Conservation (phyloP, 2,329 filamentous ascomycete genomes). For the Penicillium sp. region DNA sequence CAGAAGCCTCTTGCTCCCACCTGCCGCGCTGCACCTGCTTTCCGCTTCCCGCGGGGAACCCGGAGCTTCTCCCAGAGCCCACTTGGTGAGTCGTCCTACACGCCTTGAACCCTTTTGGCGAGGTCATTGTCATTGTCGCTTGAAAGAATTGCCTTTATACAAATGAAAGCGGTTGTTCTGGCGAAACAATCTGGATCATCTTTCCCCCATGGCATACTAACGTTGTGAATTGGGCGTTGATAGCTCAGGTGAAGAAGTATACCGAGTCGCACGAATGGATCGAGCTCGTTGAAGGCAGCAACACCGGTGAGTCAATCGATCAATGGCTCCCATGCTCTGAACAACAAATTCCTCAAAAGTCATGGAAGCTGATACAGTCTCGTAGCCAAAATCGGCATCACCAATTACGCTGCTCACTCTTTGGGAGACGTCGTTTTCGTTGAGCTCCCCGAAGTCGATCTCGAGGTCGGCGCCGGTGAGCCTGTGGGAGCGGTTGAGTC, state of each 20-base stretch:
- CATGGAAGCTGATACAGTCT: neutral
- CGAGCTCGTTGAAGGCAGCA: constrained; percentile 75
- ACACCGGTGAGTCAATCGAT: constrained; percentile 52
- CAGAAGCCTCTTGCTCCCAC: constrained; percentile 31
- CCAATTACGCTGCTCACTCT: constrained; percentile 80
- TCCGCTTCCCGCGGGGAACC: constrained; percentile 40
- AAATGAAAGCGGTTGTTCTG: too few species aligned
- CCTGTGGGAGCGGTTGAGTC: constrained; percentile 92
- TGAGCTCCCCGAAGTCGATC: constrained; percentile 72
- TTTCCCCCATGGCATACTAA: constrained; percentile 14
- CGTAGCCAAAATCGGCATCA: constrained; percentile 70
- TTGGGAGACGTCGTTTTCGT: constrained; percentile 97
- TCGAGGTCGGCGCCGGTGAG: constrained; percentile 68
- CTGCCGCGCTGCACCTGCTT: constrained; percentile 28
- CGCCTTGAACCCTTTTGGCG: neutral
- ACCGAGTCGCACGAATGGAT: constrained; percentile 99
- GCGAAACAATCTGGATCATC: too few species aligned
- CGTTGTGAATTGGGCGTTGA: constrained; percentile 11
- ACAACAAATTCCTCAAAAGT: too few species aligned
- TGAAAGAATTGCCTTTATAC: constrained; percentile 5
- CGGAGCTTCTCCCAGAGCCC: constrained; percentile 40
- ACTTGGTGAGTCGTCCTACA: constrained; percentile 27
- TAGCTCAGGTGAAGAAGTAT: constrained; percentile 64
- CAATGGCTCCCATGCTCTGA: neutral
- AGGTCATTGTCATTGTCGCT: neutral